Evolutionary conservation across 768 basidiomycete genomes (phyloP).

Genomic region (Scleroderma bovista): DNA sequence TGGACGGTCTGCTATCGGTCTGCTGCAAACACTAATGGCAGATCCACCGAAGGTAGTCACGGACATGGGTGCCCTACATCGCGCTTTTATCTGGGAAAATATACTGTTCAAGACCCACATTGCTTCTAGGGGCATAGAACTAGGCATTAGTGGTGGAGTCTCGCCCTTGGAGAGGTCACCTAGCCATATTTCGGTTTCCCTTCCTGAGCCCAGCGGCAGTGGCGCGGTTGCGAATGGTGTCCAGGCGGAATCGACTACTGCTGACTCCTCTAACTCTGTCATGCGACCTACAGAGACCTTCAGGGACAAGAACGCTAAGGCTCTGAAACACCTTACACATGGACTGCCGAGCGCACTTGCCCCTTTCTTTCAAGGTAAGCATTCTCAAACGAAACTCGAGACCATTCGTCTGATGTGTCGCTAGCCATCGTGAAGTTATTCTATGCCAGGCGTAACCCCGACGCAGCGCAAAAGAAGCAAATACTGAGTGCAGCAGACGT

Average conservation of each 20-base stretch:
- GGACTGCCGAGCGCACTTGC: constrained; percentile 70
- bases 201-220: constrained; percentile 35
- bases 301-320: constrained; percentile 62
- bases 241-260: constrained; percentile 17
- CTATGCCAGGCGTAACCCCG: constrained; percentile 72
- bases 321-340: constrained; percentile 74
- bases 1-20: constrained; percentile 64
- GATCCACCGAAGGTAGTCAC: constrained; percentile 57
- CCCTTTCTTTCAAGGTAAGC: constrained; percentile 82
- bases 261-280: constrained; percentile 17
- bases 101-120: constrained; percentile 65
- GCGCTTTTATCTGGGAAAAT: constrained; percentile 83
- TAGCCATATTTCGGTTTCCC: constrained; percentile 35
- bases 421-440: constrained; percentile 85
- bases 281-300: constrained; percentile 35
- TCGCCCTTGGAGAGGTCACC: constrained; percentile 49
- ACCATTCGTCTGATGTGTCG: not conserved
- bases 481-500: constrained; percentile 62
- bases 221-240: constrained; percentile 27
- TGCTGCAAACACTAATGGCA: constrained; percentile 71
- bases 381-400: not conserved
- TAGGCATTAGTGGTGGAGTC: constrained; percentile 36
- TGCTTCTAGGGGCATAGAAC: constrained; percentile 47
- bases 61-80: constrained; percentile 75
- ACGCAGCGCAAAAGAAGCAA: constrained; percentile 70